A percentile compares a stretch with the other conserved stretches of the same genome.
phyloP scores from a whole-genome alignment of 495 filamentous ascomycete species.

The Opeltia flavorubescens region DNA sequence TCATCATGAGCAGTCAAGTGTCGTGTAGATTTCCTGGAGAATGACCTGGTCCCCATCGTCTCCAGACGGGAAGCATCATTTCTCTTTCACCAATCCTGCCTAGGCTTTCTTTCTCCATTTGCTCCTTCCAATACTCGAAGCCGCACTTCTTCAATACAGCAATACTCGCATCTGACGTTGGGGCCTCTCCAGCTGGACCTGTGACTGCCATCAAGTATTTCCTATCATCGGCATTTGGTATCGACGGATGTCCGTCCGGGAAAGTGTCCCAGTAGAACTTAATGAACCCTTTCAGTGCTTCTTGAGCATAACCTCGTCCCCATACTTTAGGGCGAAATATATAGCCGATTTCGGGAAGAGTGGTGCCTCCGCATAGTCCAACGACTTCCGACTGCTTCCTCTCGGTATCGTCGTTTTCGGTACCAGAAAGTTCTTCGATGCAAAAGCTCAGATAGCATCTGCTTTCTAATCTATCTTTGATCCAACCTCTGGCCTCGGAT shows the following conservation, averaged over 20 bases:
- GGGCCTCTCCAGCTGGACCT: neutral
- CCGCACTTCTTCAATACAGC: slow-evolving; percentile 16
- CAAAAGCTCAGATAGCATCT: neutral
- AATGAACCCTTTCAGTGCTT: slow-evolving; percentile 19
- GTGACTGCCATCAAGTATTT: slow-evolving; percentile 12
- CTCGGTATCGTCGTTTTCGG: neutral
- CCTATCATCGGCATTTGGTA: slow-evolving; percentile 6
- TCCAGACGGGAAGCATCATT: neutral
- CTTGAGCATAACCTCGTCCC: slow-evolving; percentile 25
- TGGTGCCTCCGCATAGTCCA: neutral
- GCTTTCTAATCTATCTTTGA: neutral
- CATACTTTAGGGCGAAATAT: slow-evolving; percentile 17
- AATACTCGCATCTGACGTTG: slow-evolving; percentile 3
- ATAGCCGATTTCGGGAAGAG: slow-evolving; percentile 22
- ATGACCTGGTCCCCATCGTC: neutral
- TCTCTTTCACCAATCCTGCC: neutral
- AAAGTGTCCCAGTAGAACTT: slow-evolving; percentile 17
- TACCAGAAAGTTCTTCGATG: neutral
- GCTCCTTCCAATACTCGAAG: slow-evolving; percentile 11
- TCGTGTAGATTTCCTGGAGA: too few relatives aligned
- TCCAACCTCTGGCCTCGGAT: neutral
- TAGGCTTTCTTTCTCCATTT: slow-evolving; percentile 6
- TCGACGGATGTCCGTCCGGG: slow-evolving; percentile 11
- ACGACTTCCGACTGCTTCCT: neutral
- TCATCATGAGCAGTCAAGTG: too few relatives aligned